A percentile compares a stretch with the other conserved stretches of the same genome.
Conservation (phyloP, 2,329 filamentous ascomycete genomes). For the Aspergillus fijiensis region DNA sequence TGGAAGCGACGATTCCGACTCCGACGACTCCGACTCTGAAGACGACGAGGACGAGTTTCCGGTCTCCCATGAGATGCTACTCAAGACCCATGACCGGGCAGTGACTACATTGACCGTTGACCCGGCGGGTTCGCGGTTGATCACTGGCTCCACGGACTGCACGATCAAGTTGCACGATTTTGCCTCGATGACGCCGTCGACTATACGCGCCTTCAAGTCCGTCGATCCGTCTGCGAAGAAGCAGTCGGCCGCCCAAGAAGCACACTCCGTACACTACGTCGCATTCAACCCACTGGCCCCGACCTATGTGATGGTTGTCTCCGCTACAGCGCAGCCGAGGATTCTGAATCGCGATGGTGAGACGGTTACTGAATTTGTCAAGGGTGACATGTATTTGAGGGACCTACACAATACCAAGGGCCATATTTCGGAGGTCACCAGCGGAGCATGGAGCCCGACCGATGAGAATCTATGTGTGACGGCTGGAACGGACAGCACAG, state of each 20-base stretch:
- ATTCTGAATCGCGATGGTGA: conserved; percentile 88
- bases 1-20: conserved; percentile 51
- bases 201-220: conserved; percentile 87
- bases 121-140: conserved; percentile 76
- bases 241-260: conserved; percentile 68
- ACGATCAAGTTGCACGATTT: conserved; percentile 93
- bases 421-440: conserved; percentile 87
- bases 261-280: conserved; percentile 82
- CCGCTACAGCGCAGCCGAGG: conserved; percentile 85
- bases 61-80: conserved; percentile 84
- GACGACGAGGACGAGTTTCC: conserved; percentile 86
- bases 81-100: conserved; percentile 88
- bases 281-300: conserved; percentile 83
- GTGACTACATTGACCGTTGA: conserved; percentile 84
- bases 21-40: conserved; percentile 56
- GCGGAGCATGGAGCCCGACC: conserved; percentile 85
- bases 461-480: conserved; percentile 84
- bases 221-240: conserved; percentile 84
- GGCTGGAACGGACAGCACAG: conserved; percentile 88
- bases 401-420: conserved; percentile 99
- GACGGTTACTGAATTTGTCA: conserved; percentile 80
- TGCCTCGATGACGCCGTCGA: conserved; percentile 90
- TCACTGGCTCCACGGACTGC: conserved; percentile 90
- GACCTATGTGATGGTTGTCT: conserved; percentile 78
- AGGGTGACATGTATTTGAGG: conserved; percentile 96